Evolutionary conservation across 805 yeast genomes (phyloP).

Genomic region (Zygoascus tannicola): DNA sequence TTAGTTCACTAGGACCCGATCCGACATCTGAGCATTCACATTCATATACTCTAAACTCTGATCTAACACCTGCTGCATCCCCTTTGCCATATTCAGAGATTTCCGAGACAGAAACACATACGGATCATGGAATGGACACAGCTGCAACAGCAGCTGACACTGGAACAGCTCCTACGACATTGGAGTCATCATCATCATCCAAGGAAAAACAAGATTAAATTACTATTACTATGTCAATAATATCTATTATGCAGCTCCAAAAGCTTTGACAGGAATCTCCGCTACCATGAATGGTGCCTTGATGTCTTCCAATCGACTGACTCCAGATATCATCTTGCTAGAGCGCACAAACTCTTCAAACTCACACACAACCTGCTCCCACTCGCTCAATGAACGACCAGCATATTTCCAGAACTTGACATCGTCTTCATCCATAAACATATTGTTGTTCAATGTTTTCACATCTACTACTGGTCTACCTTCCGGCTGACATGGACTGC

Average conservation of each 20-base stretch:
- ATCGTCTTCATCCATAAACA: conserved; percentile 10
- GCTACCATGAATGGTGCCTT: conserved; percentile 32
- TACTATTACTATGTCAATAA: background rate
- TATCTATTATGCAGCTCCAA: conserved; percentile 4
- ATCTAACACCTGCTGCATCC: conserved; percentile 1
- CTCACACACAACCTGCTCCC: conserved; percentile 28
- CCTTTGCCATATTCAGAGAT: too few species aligned
- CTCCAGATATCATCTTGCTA: conserved; percentile 20
- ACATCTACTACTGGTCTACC: background rate
- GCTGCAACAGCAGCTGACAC: background rate
- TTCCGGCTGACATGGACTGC: background rate
- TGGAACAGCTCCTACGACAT: background rate
- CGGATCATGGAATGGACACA: too few species aligned
- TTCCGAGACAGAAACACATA: too few species aligned
- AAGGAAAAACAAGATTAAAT: too few species aligned
- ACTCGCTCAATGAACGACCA: conserved; percentile 32
- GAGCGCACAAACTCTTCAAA: conserved; percentile 30
- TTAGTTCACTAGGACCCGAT: background rate
- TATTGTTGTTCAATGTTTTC: background rate
- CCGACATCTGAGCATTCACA: too few species aligned
- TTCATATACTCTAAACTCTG: background rate
- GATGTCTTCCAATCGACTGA: conserved; percentile 21
- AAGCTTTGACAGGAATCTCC: conserved; percentile 24
- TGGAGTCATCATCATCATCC: too few species aligned
- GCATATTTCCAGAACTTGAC: conserved; percentile 30